Percentiles rank a stretch among this genome's conserved stretches.
These are phyloP conservation scores for Jatropha curcas DNA, from an alignment of 345 rosid species.

Conservation along the genomic window DNA sequence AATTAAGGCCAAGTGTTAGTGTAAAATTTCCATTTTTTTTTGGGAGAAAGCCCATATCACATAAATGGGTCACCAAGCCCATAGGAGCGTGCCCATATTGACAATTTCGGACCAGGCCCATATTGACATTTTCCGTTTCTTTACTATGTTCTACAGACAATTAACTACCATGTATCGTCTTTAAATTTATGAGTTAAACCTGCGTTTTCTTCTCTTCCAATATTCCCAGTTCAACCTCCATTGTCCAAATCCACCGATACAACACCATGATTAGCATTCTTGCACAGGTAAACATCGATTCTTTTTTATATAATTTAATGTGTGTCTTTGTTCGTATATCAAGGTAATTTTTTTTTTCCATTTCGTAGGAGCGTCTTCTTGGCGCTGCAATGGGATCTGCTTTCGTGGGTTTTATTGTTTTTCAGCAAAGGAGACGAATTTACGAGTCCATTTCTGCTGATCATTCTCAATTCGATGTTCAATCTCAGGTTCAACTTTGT, in stretches of 20 bases:
- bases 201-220: neutral
- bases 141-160: too few relatives aligned
- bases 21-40: too few relatives aligned
- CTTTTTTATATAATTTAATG: neutral
- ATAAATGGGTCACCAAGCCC: too few relatives aligned
- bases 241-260: neutral
- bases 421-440: conserved; percentile 73
- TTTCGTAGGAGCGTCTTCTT: conserved; percentile 70
- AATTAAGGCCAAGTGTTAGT: too few relatives aligned
- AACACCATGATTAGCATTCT: conserved; percentile 63
- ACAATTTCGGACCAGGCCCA: too few relatives aligned
- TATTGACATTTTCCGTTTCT: too few relatives aligned
- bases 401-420: conserved; percentile 51
- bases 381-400: conserved; percentile 71
- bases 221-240: neutral
- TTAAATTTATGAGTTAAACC: too few relatives aligned
- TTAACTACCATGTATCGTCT: neutral
- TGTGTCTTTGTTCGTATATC: neutral
- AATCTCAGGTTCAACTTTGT: conserved; percentile 50
- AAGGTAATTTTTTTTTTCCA: neutral
- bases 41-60: too few relatives aligned
- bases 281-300: conserved; percentile 44
- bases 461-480: conserved; percentile 29
- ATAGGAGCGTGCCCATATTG: too few relatives aligned
- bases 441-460: conserved; percentile 50